These are phyloP conservation scores for Akanthomyces uredinophilus DNA, from an alignment of 2,329 filamentous ascomycete genomes.

Conservation along the genomic window DNA sequence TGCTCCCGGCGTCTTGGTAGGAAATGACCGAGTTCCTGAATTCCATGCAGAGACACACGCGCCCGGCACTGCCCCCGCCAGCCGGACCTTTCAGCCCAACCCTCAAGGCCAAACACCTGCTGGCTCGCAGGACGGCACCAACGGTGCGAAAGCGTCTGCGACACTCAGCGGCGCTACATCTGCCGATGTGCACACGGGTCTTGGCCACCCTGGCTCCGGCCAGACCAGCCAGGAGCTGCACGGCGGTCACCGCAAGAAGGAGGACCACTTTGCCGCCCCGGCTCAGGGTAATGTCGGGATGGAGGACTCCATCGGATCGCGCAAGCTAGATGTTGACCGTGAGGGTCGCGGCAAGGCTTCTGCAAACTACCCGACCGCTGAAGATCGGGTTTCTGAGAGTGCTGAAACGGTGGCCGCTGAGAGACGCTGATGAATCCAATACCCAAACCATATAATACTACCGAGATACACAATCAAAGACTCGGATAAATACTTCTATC, in stretches of 20 bases:
- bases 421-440: neutral
- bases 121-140: constrained; percentile 19
- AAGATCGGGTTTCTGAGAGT: neutral
- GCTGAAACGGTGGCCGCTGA: neutral
- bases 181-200: constrained; percentile 36
- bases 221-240: constrained; percentile 38
- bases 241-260: constrained; percentile 34
- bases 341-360: neutral
- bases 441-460: too few relatives aligned
- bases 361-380: neutral
- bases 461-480: too few relatives aligned
- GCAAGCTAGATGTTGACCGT: neutral
- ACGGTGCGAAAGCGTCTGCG: constrained; percentile 28
- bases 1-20: constrained; percentile 55
- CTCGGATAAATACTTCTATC: neutral
- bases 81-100: constrained; percentile 36
- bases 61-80: constrained; percentile 56
- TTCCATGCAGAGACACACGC: constrained; percentile 58
- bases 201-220: constrained; percentile 40
- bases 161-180: constrained; percentile 42
- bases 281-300: neutral
- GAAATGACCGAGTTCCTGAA: constrained; percentile 55
- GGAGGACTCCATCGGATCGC: neutral
- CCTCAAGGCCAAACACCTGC: constrained; percentile 31
- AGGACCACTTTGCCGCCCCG: constrained; percentile 15